These are phyloP conservation scores for Cubamyces lactineus DNA, from an alignment of 768 basidiomycete genomes.

Conservation along the genomic window DNA sequence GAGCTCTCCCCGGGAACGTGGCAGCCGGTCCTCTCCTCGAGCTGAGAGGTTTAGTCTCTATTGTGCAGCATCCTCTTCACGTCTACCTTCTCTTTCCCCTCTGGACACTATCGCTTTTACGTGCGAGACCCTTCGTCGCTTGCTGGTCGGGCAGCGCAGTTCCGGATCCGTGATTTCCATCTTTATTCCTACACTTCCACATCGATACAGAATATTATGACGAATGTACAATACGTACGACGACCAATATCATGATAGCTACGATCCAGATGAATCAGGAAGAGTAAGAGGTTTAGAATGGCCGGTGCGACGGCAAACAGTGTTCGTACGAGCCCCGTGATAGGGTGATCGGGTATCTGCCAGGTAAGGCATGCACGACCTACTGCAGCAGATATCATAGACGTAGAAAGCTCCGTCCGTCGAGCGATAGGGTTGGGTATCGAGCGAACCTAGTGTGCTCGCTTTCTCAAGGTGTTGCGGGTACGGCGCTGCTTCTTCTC, in stretches of 20 bases:
- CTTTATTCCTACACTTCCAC: neutral
- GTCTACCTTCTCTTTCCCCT: neutral
- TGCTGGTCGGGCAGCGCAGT: conserved; percentile 9
- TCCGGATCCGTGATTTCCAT: neutral
- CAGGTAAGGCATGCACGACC: no score
- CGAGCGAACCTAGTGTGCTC: neutral
- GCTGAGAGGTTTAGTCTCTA: conserved; percentile 20
- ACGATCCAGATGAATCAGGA: neutral
- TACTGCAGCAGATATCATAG: no score
- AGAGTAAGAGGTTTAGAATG: neutral
- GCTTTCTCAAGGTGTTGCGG: neutral
- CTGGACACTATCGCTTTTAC: neutral
- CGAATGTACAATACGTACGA: conserved; percentile 1
- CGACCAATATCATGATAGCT: neutral
- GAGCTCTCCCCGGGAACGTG: conserved; percentile 69
- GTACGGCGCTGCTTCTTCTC: conserved; percentile 10
- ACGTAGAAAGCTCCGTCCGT: neutral
- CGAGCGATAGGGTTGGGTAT: no score
- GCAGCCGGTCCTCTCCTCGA: conserved; percentile 61
- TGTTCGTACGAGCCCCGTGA: no score
- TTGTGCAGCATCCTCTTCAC: neutral
- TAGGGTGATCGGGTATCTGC: no score
- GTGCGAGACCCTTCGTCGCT: neutral
- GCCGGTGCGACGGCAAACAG: no score
- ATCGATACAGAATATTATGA: neutral